Percentiles rank a stretch among this genome's conserved stretches.
phyloP scores from a whole-genome alignment of 768 basidiomycete genomes.

The Gymnopilus junonius region DNA sequence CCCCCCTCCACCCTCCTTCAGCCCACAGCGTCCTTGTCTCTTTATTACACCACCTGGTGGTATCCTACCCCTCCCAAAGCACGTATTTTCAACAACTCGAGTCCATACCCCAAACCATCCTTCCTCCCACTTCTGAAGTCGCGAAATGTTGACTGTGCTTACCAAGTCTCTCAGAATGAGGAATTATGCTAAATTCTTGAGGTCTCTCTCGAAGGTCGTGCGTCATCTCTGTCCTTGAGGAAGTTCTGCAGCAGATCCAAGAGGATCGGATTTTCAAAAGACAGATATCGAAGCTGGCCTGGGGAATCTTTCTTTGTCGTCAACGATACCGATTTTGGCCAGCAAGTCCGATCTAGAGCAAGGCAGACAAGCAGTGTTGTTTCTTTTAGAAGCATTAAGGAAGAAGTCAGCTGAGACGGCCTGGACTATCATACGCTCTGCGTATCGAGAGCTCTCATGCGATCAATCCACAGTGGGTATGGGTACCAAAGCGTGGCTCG shows the following conservation, averaged over 20 bases:
- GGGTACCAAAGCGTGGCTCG: conserved; percentile 49
- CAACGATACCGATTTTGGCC: not conserved
- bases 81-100: conserved; percentile 51
- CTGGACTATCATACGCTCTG: conserved; percentile 63
- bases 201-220: conserved; percentile 39
- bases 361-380: conserved; percentile 45
- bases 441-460: conserved; percentile 65
- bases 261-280: not conserved
- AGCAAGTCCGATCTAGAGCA: conserved; percentile 8
- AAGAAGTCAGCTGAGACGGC: conserved; percentile 53
- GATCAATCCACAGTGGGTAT: conserved; percentile 41
- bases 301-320: not conserved
- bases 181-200: conserved; percentile 59
- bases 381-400: conserved; percentile 52
- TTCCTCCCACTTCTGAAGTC: conserved; percentile 39
- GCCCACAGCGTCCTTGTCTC: conserved; percentile 46
- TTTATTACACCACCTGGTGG: conserved; percentile 60
- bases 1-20: conserved; percentile 17
- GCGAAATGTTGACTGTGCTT: conserved; percentile 53
- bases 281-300: not conserved
- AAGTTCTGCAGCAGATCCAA: not conserved
- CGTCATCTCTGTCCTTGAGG: conserved; percentile 27
- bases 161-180: conserved; percentile 54
- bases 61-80: conserved; percentile 68
- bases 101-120: conserved; percentile 42